A percentile compares a stretch with the other conserved stretches of the same genome.
Evolutionary conservation across 1,284 basidiomycete genomes (phyloP).

Genomic region (Puccinia coronata): DNA sequence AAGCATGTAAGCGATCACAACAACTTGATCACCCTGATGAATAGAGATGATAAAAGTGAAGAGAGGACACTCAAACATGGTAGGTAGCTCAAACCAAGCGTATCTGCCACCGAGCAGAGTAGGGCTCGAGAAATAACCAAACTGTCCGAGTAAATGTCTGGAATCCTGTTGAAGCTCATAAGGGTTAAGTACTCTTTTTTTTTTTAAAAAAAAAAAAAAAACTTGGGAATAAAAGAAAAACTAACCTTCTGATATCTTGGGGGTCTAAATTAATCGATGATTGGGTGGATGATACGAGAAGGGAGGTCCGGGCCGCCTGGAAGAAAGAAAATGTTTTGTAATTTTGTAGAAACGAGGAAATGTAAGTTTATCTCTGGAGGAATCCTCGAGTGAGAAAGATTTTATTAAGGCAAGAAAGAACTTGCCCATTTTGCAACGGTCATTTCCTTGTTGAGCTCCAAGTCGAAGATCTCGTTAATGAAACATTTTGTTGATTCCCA

Average conservation of each 20-base stretch:
- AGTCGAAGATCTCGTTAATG: constrained; percentile 28
- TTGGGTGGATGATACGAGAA: constrained; percentile 21
- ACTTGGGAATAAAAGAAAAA: too few species aligned
- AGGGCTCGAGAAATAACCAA: constrained; percentile 5
- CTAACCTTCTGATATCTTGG: constrained; percentile 33
- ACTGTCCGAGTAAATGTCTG: constrained; percentile 30
- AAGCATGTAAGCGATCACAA: not conserved
- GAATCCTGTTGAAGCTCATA: constrained; percentile 11
- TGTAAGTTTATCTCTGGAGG: not conserved
- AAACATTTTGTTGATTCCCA: constrained; percentile 18
- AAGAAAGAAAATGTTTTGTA: not conserved
- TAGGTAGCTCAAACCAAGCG: constrained; percentile 26
- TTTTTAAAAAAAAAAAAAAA: too few species aligned
- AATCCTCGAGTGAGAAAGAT: too few species aligned
- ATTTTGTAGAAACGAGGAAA: not conserved
- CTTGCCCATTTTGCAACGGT: constrained; percentile 40
- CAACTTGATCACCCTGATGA: not conserved
- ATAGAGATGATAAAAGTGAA: not conserved
- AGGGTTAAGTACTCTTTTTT: not conserved
- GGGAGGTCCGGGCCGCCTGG: constrained; percentile 8
- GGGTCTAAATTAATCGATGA: constrained; percentile 18
- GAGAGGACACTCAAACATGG: constrained; percentile 22
- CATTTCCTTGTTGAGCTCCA: constrained; percentile 28
- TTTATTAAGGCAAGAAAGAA: not conserved
- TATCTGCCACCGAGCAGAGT: constrained; percentile 15